Base-by-base conservation (phyloP, 306 rosid genomes). In the Pachyrhizus erosus region DNA sequence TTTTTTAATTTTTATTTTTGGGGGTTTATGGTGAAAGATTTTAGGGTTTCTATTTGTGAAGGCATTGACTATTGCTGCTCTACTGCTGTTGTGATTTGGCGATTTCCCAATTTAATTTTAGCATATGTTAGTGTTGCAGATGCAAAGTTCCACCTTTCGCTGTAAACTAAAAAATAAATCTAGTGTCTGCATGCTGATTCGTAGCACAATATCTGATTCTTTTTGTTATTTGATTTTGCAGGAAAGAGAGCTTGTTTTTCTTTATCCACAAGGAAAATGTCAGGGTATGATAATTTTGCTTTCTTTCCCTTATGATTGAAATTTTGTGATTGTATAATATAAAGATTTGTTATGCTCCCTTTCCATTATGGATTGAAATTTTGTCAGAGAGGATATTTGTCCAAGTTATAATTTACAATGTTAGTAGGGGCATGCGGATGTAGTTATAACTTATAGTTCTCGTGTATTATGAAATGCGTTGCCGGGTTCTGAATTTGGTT, bases 211-310 rank as follows among this genome's bases (percentile, higher is more conserved):
- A 27, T 68, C 70, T 84, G 60, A 31, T 43, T 11, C 15, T 12
- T 74, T 55, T 2, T 51, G 20, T 0, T 52, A 0, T 75, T 33
- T 60, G 37, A 70, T 58, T 81, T 4, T 85, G 85, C 88, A 85
- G 88, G 76, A 85, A 81, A 33, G 18, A 77, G 54, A 72, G 66
- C 14, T n/a, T 65, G 9, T n/a, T 73, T 54, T 65, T 8, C 0
- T 14, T 42, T 7, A 70, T 60, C 74, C 55, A 13, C 49, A 10
- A 78, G 62, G 18, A 74, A 64, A 58, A 86, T 82, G 88, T 86
- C 86, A 9, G 88, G 88, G 88, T 82, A 86, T 73, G 88, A 12
- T 31, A 21, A 20, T 61, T 39, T 65, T 76, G 4, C 51, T 60
- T 43, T 15, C 33, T 8, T 31, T n/a, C n/a, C n/a, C n/a, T n/a